phyloP scores from a whole-genome alignment of 2,329 filamentous ascomycete species.

The Acrocalymma vagum region DNA sequence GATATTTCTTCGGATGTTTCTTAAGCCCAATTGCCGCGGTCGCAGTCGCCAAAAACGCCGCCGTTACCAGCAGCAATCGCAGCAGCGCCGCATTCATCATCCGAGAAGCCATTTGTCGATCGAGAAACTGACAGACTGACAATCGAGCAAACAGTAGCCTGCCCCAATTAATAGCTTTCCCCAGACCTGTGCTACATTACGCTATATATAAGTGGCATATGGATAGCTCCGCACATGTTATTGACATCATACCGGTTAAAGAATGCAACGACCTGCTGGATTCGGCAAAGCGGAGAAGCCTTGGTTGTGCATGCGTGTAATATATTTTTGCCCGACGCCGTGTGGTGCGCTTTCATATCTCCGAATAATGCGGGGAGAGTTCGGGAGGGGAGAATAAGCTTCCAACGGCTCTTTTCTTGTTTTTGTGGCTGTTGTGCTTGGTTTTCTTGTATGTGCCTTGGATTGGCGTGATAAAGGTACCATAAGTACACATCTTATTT shows the following conservation, averaged over 20 bases:
- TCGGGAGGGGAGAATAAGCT: too few species aligned
- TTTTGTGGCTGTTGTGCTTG: too few species aligned
- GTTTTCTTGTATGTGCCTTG: too few species aligned
- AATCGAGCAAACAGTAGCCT: not conserved
- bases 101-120: not conserved
- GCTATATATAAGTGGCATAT: conserved; percentile 3
- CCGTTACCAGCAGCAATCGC: conserved; percentile 20
- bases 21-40: too few species aligned
- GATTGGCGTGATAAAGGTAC: too few species aligned
- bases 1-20: conserved; percentile 7
- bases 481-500: too few species aligned
- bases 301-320: too few species aligned
- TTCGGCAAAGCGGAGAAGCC: conserved; percentile 21
- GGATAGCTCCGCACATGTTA: conserved; percentile 1
- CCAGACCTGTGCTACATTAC: not conserved
- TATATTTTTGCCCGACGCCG: too few species aligned
- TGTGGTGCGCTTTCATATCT: too few species aligned
- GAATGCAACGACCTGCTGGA: conserved; percentile 15
- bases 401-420: too few species aligned
- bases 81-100: conserved; percentile 18
- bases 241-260: conserved; percentile 23
- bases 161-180: not conserved
- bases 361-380: too few species aligned
- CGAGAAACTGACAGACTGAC: conserved; percentile 1
- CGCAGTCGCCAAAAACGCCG: conserved; percentile 18